These are phyloP conservation scores for Golovinomyces cichoracearum DNA, from an alignment of 2,329 filamentous ascomycete species.

Conservation along the genomic window DNA sequence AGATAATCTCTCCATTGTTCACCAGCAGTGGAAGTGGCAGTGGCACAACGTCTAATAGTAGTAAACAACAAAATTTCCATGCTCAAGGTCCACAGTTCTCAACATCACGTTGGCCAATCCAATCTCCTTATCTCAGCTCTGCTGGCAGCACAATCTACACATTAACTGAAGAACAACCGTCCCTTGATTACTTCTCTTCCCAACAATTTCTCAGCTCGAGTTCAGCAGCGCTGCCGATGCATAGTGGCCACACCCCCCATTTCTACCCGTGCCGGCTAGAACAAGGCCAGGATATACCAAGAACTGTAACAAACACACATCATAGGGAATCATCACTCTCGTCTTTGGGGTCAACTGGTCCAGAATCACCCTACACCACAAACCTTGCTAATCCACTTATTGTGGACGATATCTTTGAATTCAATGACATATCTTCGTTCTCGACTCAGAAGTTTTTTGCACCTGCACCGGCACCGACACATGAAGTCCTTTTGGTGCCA, in stretches of 20 bases:
- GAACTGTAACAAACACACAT: conserved; percentile 18
- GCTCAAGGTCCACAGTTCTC: neutral
- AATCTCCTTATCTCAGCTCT: neutral
- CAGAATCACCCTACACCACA: conserved; percentile 30
- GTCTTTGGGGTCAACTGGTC: conserved; percentile 32
- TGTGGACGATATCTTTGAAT: conserved; percentile 21
- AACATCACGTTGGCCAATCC: neutral
- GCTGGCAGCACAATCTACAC: conserved; percentile 6
- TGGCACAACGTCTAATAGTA: too few relatives aligned
- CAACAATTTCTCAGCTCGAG: conserved; percentile 3
- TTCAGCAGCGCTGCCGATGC: neutral
- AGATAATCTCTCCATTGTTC: neutral
- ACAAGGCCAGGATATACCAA: conserved; percentile 15
- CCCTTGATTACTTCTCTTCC: conserved; percentile 8
- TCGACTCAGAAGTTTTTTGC: conserved; percentile 13
- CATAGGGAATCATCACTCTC: conserved; percentile 36
- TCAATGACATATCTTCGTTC: conserved; percentile 13
- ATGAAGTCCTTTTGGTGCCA: conserved; percentile 12
- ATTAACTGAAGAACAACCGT: conserved; percentile 8
- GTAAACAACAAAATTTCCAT: neutral
- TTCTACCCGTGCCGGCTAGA: conserved; percentile 3
- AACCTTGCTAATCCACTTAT: conserved; percentile 33
- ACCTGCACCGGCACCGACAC: conserved; percentile 14
- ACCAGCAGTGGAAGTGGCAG: too few relatives aligned
- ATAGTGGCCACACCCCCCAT: neutral